Evolutionary conservation across 2,329 filamentous ascomycete species (phyloP).

Genomic region (Botryotinia globosa): DNA sequence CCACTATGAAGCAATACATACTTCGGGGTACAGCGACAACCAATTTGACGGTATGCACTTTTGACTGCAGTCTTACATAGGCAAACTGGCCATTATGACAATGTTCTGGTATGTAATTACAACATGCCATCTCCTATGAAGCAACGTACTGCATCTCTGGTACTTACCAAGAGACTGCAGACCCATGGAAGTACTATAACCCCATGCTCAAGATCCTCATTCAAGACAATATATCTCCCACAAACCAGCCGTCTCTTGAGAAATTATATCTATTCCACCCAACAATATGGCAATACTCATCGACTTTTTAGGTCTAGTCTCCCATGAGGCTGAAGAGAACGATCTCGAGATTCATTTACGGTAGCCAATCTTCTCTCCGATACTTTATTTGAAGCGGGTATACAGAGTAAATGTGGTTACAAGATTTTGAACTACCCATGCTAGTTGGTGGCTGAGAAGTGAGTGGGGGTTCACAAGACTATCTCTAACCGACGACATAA

Average conservation of each 20-base stretch:
- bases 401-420: slow-evolving; percentile 7
- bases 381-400: slow-evolving; percentile 28
- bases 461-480: slow-evolving; percentile 23
- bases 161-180: slow-evolving; percentile 8
- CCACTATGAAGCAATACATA: slow-evolving; percentile 7
- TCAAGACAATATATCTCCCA: slow-evolving; percentile 17
- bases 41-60: slow-evolving; percentile 7
- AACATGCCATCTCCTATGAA: slow-evolving; percentile 15
- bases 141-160: background rate
- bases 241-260: slow-evolving; percentile 5
- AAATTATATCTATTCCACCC: background rate
- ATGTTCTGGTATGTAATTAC: slow-evolving; percentile 14
- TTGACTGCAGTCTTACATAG: slow-evolving; percentile 6
- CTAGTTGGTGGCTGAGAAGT: slow-evolving; percentile 19
- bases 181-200: slow-evolving; percentile 1
- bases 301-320: background rate
- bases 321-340: background rate
- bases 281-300: background rate
- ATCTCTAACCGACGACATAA: slow-evolving; percentile 14
- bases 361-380: slow-evolving; percentile 14
- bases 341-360: background rate
- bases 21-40: slow-evolving; percentile 12
- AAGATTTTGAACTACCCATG: slow-evolving; percentile 16
- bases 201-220: background rate
- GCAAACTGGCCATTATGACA: background rate